Evolutionary conservation across 1,139 yeast species (phyloP), one percentile per base, ranked within the genome.

Genomic region (Debaryomyces fabryi): DNA sequence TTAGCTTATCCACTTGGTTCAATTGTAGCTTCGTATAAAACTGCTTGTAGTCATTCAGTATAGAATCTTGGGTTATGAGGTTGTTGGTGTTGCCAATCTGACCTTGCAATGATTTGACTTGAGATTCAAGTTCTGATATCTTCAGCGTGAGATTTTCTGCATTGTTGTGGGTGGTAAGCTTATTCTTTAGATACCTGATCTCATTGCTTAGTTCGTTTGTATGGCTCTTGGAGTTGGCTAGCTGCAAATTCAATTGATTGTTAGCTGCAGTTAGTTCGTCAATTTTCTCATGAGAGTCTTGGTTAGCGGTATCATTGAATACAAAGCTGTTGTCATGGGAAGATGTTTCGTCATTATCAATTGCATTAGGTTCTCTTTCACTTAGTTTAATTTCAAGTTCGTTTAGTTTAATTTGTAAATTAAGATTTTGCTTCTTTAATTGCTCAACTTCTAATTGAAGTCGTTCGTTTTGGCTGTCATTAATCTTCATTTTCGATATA

Each of bases 1-100:
- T 49, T 42, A 70, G 52, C 3, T 49, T 36, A 50, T 72, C 76
- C 3, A 72, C 56, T 45, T 67, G 60, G 20, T 53, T 48, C 30
- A 72, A 58, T 30, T 67, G 61, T n/a, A 70, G 57, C 38, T 59
- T 54, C n/a, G 50, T 53, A 53, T 68, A 72, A 42, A 58, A 62
- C 3, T 53, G 51, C 32, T 51, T 56, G 57, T 68, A 71, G 34
- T 58, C 58, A 6, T 53, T 52, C 18, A 58, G 52, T 7, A 59
- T 41, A 1, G 54, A 43, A 8, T 54, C 53, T n/a, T 40, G 42
- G 6, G 48, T 45, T 18, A 53, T 24, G 25, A 48, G 24, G 21
- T 41, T 35, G 20, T 36, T 29, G 38, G 47, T 42, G 27, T 56
- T 48, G n/a, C 56, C 56, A 32, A 57, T 44, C 45, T 56, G 52